Base-by-base conservation (phyloP, 2,329 filamentous ascomycete species). In the Fusarium sp. region DNA sequence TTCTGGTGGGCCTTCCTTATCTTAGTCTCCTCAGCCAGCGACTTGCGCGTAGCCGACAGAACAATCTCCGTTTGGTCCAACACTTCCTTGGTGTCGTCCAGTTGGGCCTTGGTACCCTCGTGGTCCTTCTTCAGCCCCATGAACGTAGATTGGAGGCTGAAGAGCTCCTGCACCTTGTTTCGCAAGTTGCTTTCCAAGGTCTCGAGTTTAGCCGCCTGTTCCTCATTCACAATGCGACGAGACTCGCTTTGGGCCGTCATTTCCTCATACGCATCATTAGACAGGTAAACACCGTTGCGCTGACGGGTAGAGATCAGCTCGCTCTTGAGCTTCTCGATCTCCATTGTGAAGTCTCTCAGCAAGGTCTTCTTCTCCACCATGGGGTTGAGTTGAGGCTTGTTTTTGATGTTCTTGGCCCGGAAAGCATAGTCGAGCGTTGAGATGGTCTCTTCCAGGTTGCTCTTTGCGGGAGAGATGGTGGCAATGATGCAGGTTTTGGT, bases 401-500 rank as follows among this genome's bases (percentile, higher is more conserved):
- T 99, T 52, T 94, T 92, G 75, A 99, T 99, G 73, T 99, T 98
- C 85, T 99, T 99, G 15, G 96, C 96, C 48, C 96, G 90, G 82
- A 98, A 98, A 11, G 96, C 97, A 78, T 99, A 99, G 79, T 99
- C 96, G 2, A 99, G 87, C 0, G 97, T 99, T 1, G 96, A 98
- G 65, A 99, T 98, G 0, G 97, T 99, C 81, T 99, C 96, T 77
- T 99, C 96, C 2, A 99, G 85, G 74, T 98, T 99, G 81, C 92
- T 95, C 80, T 96, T 97, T 8, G 95, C 94, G 1, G 96, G 95
- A 3, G 96, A 98, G 41, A 99, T 88, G 1, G 96, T 99, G 7
- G 96, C 96, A 76, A 99, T 98, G 72, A 99, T 99, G 83, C 96
- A 99, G 0, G 96, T 99, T 79, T 99, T 99, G 2, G 97, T 99